Percentiles rank a stretch among this genome's conserved stretches.
Evolutionary conservation across 345 rosid genomes (phyloP).

Genomic region (Sapria himalayana): DNA sequence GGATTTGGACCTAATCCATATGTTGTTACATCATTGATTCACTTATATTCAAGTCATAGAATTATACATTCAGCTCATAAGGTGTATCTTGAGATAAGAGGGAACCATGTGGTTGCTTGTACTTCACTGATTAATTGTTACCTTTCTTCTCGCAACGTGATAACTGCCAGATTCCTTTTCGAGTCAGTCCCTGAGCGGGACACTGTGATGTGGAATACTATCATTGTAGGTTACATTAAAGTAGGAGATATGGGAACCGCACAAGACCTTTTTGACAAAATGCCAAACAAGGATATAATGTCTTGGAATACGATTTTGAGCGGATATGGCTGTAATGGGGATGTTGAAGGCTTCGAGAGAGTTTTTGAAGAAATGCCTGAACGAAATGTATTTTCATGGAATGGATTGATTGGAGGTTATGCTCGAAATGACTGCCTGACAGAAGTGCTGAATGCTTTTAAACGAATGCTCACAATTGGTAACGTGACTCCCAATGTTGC

Average conservation of each 20-base stretch:
- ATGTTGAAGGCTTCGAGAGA: conserved; percentile 24
- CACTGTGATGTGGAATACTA: conserved; percentile 54
- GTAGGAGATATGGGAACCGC: conserved; percentile 38
- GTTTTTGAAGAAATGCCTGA: conserved; percentile 51
- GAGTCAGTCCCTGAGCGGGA: conserved; percentile 60
- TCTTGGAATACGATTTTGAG: conserved; percentile 66
- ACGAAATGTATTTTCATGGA: conserved; percentile 70
- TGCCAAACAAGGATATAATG: conserved; percentile 55
- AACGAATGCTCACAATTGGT: conserved; percentile 35
- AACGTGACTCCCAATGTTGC: conserved; percentile 42
- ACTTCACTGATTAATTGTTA: conserved; percentile 44
- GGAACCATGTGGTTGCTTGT: conserved; percentile 62
- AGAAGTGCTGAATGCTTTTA: conserved; percentile 35
- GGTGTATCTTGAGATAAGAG: conserved; percentile 47
- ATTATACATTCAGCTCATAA: conserved; percentile 22
- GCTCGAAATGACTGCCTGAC: conserved; percentile 18
- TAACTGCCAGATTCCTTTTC: conserved; percentile 36
- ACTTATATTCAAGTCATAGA: conserved; percentile 38
- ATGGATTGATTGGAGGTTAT: conserved; percentile 46
- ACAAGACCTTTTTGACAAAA: conserved; percentile 35
- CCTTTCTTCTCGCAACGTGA: conserved; percentile 27
- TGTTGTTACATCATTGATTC: conserved; percentile 46
- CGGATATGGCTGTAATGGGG: conserved; percentile 41
- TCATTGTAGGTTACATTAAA: conserved; percentile 51
- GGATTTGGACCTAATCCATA: conserved; percentile 34